Evolutionary conservation across 352 stramenopile species (phyloP), one percentile per base, ranked within the genome.

Genomic region (Thalassiosira tumida): DNA sequence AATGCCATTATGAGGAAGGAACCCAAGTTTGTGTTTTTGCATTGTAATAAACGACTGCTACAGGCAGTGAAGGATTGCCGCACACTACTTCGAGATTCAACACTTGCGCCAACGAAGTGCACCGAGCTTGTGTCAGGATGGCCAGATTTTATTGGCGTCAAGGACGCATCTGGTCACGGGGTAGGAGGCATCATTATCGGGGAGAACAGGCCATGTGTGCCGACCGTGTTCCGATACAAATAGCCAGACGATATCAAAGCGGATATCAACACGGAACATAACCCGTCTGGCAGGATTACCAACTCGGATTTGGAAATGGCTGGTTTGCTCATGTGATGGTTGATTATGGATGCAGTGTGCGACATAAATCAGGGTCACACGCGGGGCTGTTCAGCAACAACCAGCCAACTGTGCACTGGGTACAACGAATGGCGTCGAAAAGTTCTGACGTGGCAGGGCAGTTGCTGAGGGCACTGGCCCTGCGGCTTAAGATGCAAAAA

Each of bases 311-410:
- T 54, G 7, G 43, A 54, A 54, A 17, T 54, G 62, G 86, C 79
- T 1, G 79, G 78, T 37, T 51, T 86, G 37, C 38, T 90, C 4
- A 41, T 90, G 24, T 33, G 84, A 26, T 90, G n/a, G 40, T 26
- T 86, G 7, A 29, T 80, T 0, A 84, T 85, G n/a, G 84, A 90
- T 38, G 37, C 17, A 37, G 69, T 81, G 1, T 81, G 67, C 35
- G 96, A 40, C 31, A 59, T 24, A n/a, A 40, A 35, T 31, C 33
- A 24, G 54, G 33, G 14, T 64, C 35, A 62, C 38, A 75, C 37
- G 38, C 59, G 17, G 59, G 59, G n/a, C 24, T 84, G 35, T 84
- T 67, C 24, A 84, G 17, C 33, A 51, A 81, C 24, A 81, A 81
- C 24, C 24, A 10, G 0, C 73, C 73, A 24, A 67, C 73, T 2